Conservation (phyloP, 2,329 filamentous ascomycete species). For the Cercospora zeae-maydis region DNA sequence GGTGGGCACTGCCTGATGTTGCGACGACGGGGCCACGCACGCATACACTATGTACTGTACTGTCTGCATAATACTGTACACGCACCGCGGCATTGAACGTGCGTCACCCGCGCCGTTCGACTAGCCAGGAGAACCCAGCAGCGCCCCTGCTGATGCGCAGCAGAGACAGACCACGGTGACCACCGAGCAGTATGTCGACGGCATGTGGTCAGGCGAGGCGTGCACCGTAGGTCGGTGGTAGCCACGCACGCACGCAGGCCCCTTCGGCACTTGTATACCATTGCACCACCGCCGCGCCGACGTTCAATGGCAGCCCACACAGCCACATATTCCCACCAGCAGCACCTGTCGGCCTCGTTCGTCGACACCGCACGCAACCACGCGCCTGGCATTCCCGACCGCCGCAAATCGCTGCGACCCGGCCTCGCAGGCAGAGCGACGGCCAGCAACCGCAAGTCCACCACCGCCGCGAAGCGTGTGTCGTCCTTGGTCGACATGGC, state of each 20-base stretch:
- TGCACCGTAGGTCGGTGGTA: too few relatives aligned
- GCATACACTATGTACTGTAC: neutral
- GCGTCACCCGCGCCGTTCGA: too few relatives aligned
- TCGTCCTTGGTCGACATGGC: constrained; percentile 25
- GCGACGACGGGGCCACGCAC: neutral
- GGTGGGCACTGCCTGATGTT: too few relatives aligned
- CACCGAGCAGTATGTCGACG: too few relatives aligned
- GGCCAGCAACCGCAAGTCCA: constrained; percentile 20
- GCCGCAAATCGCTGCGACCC: constrained; percentile 26
- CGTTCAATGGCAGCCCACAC: neutral
- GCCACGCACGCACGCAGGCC: neutral
- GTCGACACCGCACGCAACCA: constrained; percentile 24
- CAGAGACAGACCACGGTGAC: too few relatives aligned
- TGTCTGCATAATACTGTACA: too few relatives aligned
- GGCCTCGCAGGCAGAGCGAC: constrained; percentile 9
- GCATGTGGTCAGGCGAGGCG: too few relatives aligned
- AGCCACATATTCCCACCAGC: neutral
- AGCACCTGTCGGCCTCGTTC: neutral
- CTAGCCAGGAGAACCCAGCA: neutral
- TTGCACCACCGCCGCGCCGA: neutral
- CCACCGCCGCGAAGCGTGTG: constrained; percentile 20
- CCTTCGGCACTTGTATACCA: neutral
- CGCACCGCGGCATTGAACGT: too few relatives aligned
- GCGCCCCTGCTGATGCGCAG: neutral
- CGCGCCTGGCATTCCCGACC: constrained; percentile 32